Conservation (phyloP, 75 land plant genomes). For the Cupressus sempervirens region DNA sequence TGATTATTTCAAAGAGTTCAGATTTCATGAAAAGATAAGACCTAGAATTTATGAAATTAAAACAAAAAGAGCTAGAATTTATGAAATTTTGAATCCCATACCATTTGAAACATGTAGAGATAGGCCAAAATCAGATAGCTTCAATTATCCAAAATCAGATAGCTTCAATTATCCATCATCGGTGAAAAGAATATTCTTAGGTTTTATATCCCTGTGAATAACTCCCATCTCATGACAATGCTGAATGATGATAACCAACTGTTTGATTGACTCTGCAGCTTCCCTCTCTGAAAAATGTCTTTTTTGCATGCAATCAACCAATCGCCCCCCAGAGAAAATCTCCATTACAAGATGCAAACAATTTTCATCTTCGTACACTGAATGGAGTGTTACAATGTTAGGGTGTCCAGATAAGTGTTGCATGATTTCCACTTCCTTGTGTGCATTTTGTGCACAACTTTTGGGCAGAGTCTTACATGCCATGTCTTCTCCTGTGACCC, state of each 20-base stretch:
- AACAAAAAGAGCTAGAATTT: too few relatives aligned
- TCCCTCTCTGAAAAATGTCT: slow-evolving; percentile 20
- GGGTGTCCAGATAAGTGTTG: too few relatives aligned
- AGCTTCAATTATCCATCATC: slow-evolving; percentile 49
- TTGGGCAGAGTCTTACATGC: slow-evolving; percentile 37
- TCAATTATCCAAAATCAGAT: slow-evolving; percentile 79
- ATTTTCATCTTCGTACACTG: slow-evolving; percentile 31
- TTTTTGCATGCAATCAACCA: slow-evolving; percentile 16
- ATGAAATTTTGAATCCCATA: slow-evolving; percentile 9
- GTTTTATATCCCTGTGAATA: slow-evolving; percentile 82
- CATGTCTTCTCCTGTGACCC: slow-evolving; percentile 16
- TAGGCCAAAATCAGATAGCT: slow-evolving; percentile 83
- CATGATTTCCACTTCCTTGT: too few relatives aligned
- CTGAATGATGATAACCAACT: slow-evolving; percentile 40
- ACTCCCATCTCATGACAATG: slow-evolving; percentile 46
- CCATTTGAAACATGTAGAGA: slow-evolving; percentile 59
- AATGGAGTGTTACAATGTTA: slow-evolving; percentile 26
- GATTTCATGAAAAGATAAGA: background rate
- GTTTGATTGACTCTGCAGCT: slow-evolving; percentile 26
- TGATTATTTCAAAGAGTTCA: background rate
- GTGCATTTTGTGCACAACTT: slow-evolving; percentile 3
- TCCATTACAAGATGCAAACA: slow-evolving; percentile 46
- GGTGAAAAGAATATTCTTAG: slow-evolving; percentile 70
- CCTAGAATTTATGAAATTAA: too few relatives aligned
- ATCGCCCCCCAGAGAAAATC: slow-evolving; percentile 12